A percentile compares a stretch with the other conserved stretches of the same genome.
phyloP scores from a whole-genome alignment of 2,329 filamentous ascomycete genomes.

The Microdochium nivale region DNA sequence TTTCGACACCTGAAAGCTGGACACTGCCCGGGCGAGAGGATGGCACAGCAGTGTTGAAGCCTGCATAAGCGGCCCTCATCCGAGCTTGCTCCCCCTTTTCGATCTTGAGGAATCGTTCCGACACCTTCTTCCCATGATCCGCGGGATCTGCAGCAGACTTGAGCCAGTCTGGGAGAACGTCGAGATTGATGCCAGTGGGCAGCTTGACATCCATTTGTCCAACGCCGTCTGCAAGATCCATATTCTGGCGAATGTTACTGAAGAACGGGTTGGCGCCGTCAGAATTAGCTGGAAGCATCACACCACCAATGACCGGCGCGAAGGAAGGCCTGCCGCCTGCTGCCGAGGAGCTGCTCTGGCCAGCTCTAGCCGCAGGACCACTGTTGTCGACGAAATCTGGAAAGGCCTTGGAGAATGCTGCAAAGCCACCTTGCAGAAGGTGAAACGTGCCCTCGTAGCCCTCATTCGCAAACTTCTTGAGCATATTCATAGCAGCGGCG shows the following conservation, averaged over 20 bases:
- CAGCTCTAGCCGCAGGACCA: conserved; percentile 39
- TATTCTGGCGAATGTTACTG: conserved; percentile 90
- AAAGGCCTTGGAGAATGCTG: conserved; percentile 59
- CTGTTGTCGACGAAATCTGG: conserved; percentile 53
- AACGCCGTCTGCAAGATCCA: conserved; percentile 88
- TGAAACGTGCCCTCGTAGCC: conserved; percentile 67
- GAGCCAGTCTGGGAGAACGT: conserved; percentile 68
- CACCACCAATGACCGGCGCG: conserved; percentile 80
- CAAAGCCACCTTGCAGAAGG: conserved; percentile 77
- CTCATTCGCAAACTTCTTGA: conserved; percentile 86
- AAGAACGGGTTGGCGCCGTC: conserved; percentile 83
- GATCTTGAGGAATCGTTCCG: conserved; percentile 75
- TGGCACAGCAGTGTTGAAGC: conserved; percentile 34
- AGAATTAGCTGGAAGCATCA: conserved; percentile 64
- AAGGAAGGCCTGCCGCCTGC: conserved; percentile 39
- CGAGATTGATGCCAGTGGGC: conserved; percentile 34
- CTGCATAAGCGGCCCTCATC: conserved; percentile 72
- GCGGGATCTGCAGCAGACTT: conserved; percentile 53
- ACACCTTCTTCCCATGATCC: conserved; percentile 72
- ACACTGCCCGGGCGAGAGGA: conserved; percentile 30
- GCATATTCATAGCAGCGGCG: conserved; percentile 69
- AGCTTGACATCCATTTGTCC: conserved; percentile 62
- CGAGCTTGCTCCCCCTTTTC: conserved; percentile 80
- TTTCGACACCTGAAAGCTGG: conserved; percentile 85
- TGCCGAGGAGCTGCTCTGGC: conserved; percentile 32